A percentile compares a stretch with the other conserved stretches of the same genome.
These are phyloP conservation scores for Backusella tuberculispora DNA, from an alignment of 192 early-diverging fungal genomes.

Conservation along the genomic window DNA sequence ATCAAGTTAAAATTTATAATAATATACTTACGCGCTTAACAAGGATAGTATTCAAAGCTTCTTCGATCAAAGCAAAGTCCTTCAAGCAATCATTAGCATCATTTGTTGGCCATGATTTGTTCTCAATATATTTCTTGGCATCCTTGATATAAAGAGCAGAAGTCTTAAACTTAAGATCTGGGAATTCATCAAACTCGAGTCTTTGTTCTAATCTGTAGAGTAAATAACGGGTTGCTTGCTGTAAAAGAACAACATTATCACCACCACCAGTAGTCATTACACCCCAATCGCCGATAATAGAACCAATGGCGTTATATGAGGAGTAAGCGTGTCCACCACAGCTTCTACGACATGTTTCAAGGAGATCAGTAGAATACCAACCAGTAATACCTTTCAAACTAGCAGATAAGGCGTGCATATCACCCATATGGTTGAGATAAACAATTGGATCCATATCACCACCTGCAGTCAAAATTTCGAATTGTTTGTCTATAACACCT, in stretches of 20 bases:
- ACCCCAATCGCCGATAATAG: constrained; percentile 61
- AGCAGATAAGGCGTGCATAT: constrained; percentile 61
- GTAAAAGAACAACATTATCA: constrained; percentile 50
- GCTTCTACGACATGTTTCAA: constrained; percentile 56
- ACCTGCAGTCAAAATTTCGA: constrained; percentile 41
- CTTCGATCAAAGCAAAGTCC: constrained; percentile 24
- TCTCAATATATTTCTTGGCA: constrained; percentile 22
- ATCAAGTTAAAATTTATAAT: background rate
- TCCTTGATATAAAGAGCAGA: constrained; percentile 22
- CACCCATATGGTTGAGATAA: constrained; percentile 52
- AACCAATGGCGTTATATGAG: constrained; percentile 66
- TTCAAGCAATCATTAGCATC: constrained; percentile 14
- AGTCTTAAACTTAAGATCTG: constrained; percentile 27
- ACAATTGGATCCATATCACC: constrained; percentile 52
- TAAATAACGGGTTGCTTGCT: constrained; percentile 57
- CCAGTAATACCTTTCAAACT: constrained; percentile 54
- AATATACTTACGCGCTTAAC: constrained; percentile 26
- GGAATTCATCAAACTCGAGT: constrained; percentile 29
- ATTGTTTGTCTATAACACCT: constrained; percentile 21
- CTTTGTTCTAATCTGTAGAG: constrained; percentile 34
- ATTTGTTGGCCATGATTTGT: constrained; percentile 16
- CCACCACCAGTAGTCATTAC: constrained; percentile 64
- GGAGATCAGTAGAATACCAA: constrained; percentile 54
- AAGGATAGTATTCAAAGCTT: constrained; percentile 28
- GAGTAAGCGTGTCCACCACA: constrained; percentile 72